phyloP scores from a whole-genome alignment of 1,139 yeast species.

The Suhomyces bokatorum region DNA sequence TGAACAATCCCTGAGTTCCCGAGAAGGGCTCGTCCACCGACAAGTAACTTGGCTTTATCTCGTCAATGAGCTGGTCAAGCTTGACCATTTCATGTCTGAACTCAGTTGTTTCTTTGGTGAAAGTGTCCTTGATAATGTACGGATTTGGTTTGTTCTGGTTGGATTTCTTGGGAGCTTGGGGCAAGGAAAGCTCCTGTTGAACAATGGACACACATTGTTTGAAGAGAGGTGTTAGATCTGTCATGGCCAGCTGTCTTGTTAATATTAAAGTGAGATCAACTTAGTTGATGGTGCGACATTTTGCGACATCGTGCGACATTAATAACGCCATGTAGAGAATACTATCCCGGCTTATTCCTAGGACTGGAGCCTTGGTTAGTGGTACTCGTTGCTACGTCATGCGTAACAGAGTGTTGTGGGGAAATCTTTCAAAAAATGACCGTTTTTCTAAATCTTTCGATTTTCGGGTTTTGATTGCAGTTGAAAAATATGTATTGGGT shows the following conservation, averaged over 20 bases:
- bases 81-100: conserved; percentile 42
- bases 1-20: conserved; percentile 26
- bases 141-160: conserved; percentile 9
- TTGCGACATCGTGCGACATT: neutral
- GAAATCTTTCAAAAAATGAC: no score
- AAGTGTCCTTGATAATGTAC: conserved; percentile 45
- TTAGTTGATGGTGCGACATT: neutral
- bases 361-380: no score
- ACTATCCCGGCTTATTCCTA: no score
- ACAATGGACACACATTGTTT: conserved; percentile 49
- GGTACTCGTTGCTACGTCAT: no score
- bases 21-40: conserved; percentile 30
- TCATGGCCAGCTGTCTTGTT: conserved; percentile 31
- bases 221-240: conserved; percentile 55
- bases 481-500: no score
- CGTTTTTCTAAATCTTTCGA: no score
- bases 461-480: no score
- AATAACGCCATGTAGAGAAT: no score
- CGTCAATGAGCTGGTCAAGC: conserved; percentile 39
- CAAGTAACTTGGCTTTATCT: conserved; percentile 47
- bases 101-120: conserved; percentile 50
- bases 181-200: conserved; percentile 27
- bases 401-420: neutral
- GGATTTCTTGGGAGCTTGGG: conserved; percentile 13
- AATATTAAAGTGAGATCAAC: neutral